Base-by-base conservation (phyloP, 1,139 yeast genomes). In the Meyerozyma sp. region DNA sequence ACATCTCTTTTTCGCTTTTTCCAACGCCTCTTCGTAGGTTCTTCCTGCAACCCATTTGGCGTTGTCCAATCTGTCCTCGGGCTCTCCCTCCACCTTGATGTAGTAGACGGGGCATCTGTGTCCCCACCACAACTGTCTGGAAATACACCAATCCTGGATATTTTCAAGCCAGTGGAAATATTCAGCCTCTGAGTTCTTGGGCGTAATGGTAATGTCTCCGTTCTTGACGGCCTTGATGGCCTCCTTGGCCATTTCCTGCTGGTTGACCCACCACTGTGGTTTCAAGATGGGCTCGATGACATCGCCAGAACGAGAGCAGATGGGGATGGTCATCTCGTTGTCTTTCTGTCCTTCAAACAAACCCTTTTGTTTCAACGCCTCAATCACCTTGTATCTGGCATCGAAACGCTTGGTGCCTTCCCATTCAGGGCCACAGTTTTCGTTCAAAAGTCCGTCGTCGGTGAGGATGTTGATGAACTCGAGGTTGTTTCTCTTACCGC, bases 81-180 rank as follows among this genome's bases (percentile, higher is more conserved):
- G 71, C 56, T 79, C 77, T 45, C 93, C 94, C 61, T 89, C 96
- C 47, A 89, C 70, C 43, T 75, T 72, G 49, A 91, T 89, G 56
- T 89, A 89, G 70, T 94, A 93, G 41, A 88, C 96, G 21, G 98
- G 98, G 68, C 96, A 89, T 73, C 98, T 83, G 73, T 93, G 98
- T 53, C 98, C 98, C 98, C 98, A 93, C 98, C 98, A 93, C 60
- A 93, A 79, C 74, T 93, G 98, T 71, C 98, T 87, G 27, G 98
- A 93, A 52, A 93, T 90, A 82, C 98, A 93, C 98, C 98, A 93
- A 72, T 93, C 98, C 73, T 94, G 98, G 54, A 91, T 86, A 67
- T 90, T 88, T 63, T 84, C 95, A 66, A 93, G 74, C 98, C 98
- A 93, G 65, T 84, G 89, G 83, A 84, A 86, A 68, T 85, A 93